Conservation (phyloP, 305 asterid species). For the Solanum chacoense region DNA sequence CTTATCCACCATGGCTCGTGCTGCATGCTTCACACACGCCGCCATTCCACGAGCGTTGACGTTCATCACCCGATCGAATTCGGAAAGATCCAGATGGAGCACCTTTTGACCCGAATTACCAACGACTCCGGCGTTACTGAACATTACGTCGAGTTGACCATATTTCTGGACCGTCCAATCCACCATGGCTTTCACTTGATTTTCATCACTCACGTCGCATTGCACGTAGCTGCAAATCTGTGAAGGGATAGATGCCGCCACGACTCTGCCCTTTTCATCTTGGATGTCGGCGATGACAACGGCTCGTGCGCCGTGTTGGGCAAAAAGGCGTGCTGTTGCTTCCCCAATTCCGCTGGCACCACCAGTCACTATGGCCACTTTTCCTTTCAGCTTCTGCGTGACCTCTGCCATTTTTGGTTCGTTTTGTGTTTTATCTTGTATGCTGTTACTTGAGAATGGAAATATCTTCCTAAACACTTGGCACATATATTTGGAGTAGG, state of each 20-base stretch:
- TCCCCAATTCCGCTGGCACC: constrained; percentile 51
- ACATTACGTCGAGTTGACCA: constrained; percentile 27
- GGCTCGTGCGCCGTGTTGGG: constrained; percentile 20
- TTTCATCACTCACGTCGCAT: constrained; percentile 35
- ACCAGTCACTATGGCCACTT: constrained; percentile 41
- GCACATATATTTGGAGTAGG: neutral
- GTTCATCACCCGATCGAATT: constrained; percentile 10
- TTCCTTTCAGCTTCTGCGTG: constrained; percentile 25
- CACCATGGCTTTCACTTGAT: constrained; percentile 27
- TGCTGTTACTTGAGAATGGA: neutral
- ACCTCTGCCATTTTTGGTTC: neutral
- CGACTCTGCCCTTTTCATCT: constrained; percentile 18
- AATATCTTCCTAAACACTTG: neutral
- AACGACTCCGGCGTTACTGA: constrained; percentile 24
- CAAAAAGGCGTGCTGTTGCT: constrained; percentile 30
- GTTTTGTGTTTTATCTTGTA: neutral
- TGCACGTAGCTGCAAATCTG: constrained; percentile 22
- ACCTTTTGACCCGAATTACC: constrained; percentile 15
- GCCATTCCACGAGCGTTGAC: constrained; percentile 30
- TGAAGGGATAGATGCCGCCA: constrained; percentile 21
- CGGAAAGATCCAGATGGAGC: constrained; percentile 20
- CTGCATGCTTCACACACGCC: constrained; percentile 31
- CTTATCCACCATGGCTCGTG: constrained; percentile 28
- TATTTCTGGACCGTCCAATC: constrained; percentile 21
- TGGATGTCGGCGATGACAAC: constrained; percentile 35